A percentile compares a stretch with the other conserved stretches of the same genome.
phyloP scores from a whole-genome alignment of 768 basidiomycete genomes.

The Hericium rajendrae region DNA sequence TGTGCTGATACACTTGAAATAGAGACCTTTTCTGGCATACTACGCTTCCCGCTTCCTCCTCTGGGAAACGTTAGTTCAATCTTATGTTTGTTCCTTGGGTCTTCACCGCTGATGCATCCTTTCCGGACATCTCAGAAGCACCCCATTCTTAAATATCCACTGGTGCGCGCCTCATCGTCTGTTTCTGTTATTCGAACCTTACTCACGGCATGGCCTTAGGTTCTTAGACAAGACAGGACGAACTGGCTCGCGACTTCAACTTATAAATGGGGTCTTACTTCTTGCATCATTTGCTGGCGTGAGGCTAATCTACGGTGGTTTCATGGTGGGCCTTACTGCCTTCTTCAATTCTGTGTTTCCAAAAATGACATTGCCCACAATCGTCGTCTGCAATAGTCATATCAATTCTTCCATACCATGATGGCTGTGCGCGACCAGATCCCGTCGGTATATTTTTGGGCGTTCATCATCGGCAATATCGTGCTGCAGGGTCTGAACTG shows the following conservation, averaged over 20 bases:
- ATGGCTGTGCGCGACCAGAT: conserved; percentile 44
- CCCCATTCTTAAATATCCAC: conserved; percentile 81
- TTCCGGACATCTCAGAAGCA: conserved; percentile 39
- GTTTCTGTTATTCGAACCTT: neutral
- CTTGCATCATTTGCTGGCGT: conserved; percentile 59
- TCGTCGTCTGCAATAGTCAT: conserved; percentile 34
- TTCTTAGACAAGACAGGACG: conserved; percentile 69
- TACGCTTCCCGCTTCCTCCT: conserved; percentile 69
- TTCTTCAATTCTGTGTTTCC: neutral
- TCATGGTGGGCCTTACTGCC: conserved; percentile 18
- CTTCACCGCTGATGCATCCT: conserved; percentile 1
- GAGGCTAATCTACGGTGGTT: conserved; percentile 63
- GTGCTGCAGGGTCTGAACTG: conserved; percentile 67
- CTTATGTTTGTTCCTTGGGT: neutral
- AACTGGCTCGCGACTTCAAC: conserved; percentile 58
- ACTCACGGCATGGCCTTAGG: conserved; percentile 26
- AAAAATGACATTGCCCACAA: neutral
- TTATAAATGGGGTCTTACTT: conserved; percentile 63
- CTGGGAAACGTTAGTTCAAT: conserved; percentile 59
- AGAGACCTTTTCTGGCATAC: conserved; percentile 68
- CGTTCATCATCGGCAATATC: conserved; percentile 51
- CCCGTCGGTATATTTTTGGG: conserved; percentile 33
- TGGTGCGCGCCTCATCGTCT: conserved; percentile 40
- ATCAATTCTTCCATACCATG: conserved; percentile 55
- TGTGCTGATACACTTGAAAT: neutral